A percentile compares a stretch with the other conserved stretches of the same genome.
Evolutionary conservation across 495 filamentous ascomycete genomes (phyloP).

Genomic region (Jackrogersella multiformis): DNA sequence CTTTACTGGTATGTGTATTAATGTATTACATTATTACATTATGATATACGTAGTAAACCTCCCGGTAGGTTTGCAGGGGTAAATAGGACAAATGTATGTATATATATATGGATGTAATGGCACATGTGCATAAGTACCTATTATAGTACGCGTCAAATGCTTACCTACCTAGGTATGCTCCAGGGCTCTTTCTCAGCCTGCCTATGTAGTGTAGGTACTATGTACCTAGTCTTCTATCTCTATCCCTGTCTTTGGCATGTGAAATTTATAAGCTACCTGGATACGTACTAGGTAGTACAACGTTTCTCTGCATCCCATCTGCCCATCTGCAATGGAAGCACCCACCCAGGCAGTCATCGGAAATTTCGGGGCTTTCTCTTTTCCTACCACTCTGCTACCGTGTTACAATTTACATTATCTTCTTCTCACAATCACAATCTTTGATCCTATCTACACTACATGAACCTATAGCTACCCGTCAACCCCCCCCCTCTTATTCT

Average conservation of each 20-base stretch:
- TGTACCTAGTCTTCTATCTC: neutral
- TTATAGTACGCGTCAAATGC: conserved; percentile 4
- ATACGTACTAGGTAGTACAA: too few relatives aligned
- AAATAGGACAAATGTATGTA: neutral
- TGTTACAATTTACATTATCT: neutral
- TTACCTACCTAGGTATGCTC: too few relatives aligned
- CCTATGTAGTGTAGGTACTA: neutral
- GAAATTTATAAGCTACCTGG: conserved; percentile 23
- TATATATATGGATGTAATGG: neutral
- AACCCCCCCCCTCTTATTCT: neutral
- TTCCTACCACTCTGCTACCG: neutral
- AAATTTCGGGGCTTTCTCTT: conserved; percentile 17
- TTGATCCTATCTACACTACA: conserved; percentile 16
- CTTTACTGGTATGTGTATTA: neutral
- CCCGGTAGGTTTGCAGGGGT: neutral
- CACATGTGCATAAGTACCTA: conserved; percentile 1
- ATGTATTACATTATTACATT: neutral
- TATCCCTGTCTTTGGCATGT: conserved; percentile 43
- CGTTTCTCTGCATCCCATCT: neutral
- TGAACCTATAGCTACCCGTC: neutral
- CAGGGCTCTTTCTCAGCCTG: conserved; percentile 1
- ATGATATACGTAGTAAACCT: too few relatives aligned
- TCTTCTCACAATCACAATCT: conserved; percentile 3
- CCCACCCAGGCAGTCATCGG: neutral
- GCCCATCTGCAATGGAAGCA: neutral